phyloP scores from a whole-genome alignment of 2,329 filamentous ascomycete species.

The Hirsutella rhossiliensis region DNA sequence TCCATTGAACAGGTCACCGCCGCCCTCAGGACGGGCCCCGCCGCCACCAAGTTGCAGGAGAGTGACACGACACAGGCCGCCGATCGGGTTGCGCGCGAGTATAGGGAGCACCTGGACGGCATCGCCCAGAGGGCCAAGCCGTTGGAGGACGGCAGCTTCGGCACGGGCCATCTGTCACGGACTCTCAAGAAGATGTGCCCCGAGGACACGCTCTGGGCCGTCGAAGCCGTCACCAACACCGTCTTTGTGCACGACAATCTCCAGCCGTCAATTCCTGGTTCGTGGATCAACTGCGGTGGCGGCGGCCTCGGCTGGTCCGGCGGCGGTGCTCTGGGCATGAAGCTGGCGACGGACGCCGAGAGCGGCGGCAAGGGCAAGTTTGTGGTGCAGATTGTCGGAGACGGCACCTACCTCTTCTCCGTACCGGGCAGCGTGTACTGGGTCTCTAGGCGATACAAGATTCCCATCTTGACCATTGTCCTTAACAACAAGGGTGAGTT shows the following conservation, averaged over 20 bases:
- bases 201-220: conserved; percentile 54
- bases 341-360: conserved; percentile 45
- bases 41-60: conserved; percentile 25
- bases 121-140: conserved; percentile 49
- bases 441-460: conserved; percentile 40
- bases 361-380: conserved; percentile 34
- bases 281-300: conserved; percentile 72
- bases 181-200: conserved; percentile 20
- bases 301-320: conserved; percentile 74
- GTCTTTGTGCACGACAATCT: conserved; percentile 58
- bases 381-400: conserved; percentile 43
- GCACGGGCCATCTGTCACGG: conserved; percentile 26
- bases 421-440: conserved; percentile 44
- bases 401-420: conserved; percentile 44
- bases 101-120: conserved; percentile 44
- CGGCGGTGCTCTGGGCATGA: conserved; percentile 63
- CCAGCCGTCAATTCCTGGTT: conserved; percentile 53
- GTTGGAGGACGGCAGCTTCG: conserved; percentile 39
- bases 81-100: conserved; percentile 40
- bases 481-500: conserved; percentile 41
- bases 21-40: conserved; percentile 37
- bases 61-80: conserved; percentile 7
- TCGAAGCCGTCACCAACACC: conserved; percentile 69
- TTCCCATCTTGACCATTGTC: conserved; percentile 41
- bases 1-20: conserved; percentile 58